Evolutionary conservation across 768 basidiomycete species (phyloP), one percentile per base, ranked within the genome.

Genomic region (Pisolithus albus): DNA sequence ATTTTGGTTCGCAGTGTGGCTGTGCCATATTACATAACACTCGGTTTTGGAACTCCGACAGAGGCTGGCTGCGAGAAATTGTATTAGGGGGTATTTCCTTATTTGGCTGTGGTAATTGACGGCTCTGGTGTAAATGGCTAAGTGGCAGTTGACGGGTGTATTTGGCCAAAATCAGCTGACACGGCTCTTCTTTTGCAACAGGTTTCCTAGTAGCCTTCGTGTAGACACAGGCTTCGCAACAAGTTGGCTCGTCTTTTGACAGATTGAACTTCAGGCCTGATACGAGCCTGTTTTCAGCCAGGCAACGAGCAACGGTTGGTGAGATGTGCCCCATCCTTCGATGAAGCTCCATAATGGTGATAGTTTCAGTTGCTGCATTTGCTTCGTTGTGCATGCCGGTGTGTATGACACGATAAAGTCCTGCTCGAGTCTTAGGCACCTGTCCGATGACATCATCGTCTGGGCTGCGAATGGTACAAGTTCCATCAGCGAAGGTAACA

Each of bases 221-320:
- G 37, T 61, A 52, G 4, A 53, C 48, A 30, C 63, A 72, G 2
- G 52, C 53, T 28, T 60, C 56, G 53, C 69, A 71, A 26, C 60
- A 59, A 49, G 61, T 56, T 0, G 56, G 40, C 16, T 48, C 58
- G 4, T 53, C 18, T 7, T 56, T 46, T 1, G 47, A 15, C 1
- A 41, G 18, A 21, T 64, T 53, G 23, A 71, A 52, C 15, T 56
- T 40, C 2, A 73, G 37, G 0, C 71, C 69, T n/a, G 61, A 61
- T 3, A 72, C 58, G 18, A 65, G 52, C n/a, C 67, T 66, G 8
- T 69, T 61, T 11, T 47, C 11, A 4, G 69, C 55, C 46, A 70
- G 56, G 7, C 49, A 21, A 1, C 54, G 46, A 7, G 64, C 65
- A 6, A 56, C 41, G 0, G 46, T 46, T 6, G 53, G 62, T 15